Conservation (phyloP, 352 stramenopile genomes). For the Blastocystis sp. region DNA sequence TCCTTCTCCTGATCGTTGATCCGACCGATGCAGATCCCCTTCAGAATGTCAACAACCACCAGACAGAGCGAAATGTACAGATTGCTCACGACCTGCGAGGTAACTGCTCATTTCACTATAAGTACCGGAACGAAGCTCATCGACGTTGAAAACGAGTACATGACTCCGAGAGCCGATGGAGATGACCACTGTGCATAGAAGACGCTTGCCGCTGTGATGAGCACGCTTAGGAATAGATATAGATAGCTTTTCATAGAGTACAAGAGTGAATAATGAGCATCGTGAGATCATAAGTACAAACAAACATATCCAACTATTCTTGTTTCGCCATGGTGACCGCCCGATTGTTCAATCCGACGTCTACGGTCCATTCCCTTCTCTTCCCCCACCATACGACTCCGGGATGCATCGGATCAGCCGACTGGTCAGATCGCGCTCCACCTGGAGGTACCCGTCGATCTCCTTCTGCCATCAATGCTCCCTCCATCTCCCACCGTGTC, state of each 20-base stretch:
- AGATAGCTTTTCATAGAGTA: not conserved
- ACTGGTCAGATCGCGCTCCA: constrained; percentile 12
- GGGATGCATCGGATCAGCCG: constrained; percentile 6
- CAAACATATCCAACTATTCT: not conserved
- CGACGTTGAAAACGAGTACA: not conserved
- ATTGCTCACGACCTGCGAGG: not conserved
- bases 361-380: not conserved
- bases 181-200: not conserved
- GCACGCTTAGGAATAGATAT: not conserved
- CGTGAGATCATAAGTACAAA: not conserved
- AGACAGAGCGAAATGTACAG: not conserved
- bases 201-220: not conserved
- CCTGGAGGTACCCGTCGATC: constrained; percentile 23
- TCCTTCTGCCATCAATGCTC: not conserved
- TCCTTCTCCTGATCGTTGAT: constrained; percentile 38
- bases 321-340: not conserved
- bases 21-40: not conserved
- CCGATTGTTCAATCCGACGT: constrained; percentile 8
- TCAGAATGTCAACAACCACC: not conserved
- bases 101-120: not conserved
- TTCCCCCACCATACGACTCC: not conserved
- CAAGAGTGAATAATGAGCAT: not conserved
- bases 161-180: not conserved
- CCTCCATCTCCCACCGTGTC: not conserved
- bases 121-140: not conserved